Conservation (phyloP, 768 basidiomycete species). For the Amanita subjunquillea region DNA sequence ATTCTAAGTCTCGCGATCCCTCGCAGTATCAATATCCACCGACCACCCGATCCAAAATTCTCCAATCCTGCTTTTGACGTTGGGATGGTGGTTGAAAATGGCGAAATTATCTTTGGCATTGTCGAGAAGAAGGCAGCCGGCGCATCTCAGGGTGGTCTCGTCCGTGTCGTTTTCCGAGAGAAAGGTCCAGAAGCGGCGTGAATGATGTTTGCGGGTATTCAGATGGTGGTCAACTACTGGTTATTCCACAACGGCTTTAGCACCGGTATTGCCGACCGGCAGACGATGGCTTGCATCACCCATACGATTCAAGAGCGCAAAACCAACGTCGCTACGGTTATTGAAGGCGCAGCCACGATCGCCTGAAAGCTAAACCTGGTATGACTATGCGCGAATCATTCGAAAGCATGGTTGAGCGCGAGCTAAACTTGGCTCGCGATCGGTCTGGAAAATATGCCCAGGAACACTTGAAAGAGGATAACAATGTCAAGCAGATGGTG, state of each 20-base stretch:
- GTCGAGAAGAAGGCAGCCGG: conserved; percentile 99
- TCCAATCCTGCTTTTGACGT: conserved; percentile 83
- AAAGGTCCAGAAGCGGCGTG: conserved; percentile 88
- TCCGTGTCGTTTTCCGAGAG: conserved; percentile 93
- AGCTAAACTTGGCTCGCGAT: no score
- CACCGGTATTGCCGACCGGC: conserved; percentile 90
- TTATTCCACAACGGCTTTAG: conserved; percentile 98
- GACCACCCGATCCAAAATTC: conserved; percentile 69
- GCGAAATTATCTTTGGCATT: conserved; percentile 89
- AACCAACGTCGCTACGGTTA: no score
- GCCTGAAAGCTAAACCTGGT: no score
- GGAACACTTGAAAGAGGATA: no score
- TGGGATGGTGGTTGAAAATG: conserved; percentile 94
- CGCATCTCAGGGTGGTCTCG: conserved; percentile 85
- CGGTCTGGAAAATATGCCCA: no score
- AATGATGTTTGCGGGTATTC: conserved; percentile 85
- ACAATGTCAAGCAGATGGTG: no score
- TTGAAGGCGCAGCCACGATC: no score
- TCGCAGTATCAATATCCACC: conserved; percentile 87
- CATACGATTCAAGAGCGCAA: no score
- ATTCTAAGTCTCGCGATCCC: conserved; percentile 91
- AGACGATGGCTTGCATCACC: conserved; percentile 81
- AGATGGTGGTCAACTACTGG: conserved; percentile 97
- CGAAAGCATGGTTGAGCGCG: no score
- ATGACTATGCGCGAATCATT: no score